Evolutionary conservation across 202 grass and related monocot genomes (phyloP), one percentile per base, ranked within the genome.

Genomic region (Brachypodium distachyon): DNA sequence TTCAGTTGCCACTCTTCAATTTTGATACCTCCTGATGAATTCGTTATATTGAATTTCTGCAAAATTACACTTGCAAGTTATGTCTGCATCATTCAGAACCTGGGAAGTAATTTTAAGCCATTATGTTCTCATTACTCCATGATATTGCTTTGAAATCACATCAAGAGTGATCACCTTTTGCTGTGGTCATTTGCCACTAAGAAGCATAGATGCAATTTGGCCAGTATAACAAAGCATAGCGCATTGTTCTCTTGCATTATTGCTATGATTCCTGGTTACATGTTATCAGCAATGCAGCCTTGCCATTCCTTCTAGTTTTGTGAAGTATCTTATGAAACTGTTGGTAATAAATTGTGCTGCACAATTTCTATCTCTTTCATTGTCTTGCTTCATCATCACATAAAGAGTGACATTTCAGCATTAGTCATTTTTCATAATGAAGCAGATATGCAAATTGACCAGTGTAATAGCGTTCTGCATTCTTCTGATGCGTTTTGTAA

Each of bases 141-240:
- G 47, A 6, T 12, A 54, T 88, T 88, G 87, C 43, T 85, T 79
- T 18, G 5, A 31, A 54, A 75, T 53, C 53, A 21, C 21, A 34
- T 62, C 28, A 72, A 71, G 72, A 69, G 44, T 78, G 76, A 59
- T n/a, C n/a, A n/a, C 58, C 33, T 77, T 26, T 52, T 16, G 47
- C 13, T 83, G 9, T 64, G 56, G 26, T 74, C 76, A 70, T 73
- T 92, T 73, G 25, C 44, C 56, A 85, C 26, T 52, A 72, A 23
- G 68, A 85, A 86, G 78, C 79, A 81, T 81, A 81, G 1, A 77
- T 81, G 68, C 27, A 71, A 47, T 61, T 71, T 72, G 8, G 26
- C 63, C 55, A 88, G 82, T 53, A 84, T 88, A 91, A 86, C 85
- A 91, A 79, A 94, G 42, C 71, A 75, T 84, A 31, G 41, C 86